Evolutionary conservation across 31 red algal genomes (phyloP).

Genomic region (Endocladia muricata): DNA sequence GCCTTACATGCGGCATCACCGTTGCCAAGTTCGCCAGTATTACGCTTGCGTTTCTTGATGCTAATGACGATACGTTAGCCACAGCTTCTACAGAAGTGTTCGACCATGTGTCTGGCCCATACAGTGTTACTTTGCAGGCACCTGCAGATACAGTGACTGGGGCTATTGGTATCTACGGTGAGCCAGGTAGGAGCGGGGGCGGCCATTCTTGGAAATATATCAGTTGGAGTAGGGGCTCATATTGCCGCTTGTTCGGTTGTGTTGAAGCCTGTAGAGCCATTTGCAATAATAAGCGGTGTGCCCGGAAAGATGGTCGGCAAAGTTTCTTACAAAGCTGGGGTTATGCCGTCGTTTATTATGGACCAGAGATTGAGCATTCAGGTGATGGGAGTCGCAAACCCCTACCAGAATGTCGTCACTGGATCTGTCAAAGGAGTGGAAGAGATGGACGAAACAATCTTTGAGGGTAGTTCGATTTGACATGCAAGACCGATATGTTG

Average conservation of each 20-base stretch:
- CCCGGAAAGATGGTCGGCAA: conserved; percentile 93
- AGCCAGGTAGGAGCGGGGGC: conserved; percentile 95
- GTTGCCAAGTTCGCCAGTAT: background rate
- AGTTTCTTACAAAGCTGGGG: conserved; percentile 51
- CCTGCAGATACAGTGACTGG: background rate
- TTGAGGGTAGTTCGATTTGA: conserved; percentile 42
- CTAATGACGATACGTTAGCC: background rate
- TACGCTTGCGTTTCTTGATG: conserved; percentile 1
- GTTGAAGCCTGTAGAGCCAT: conserved; percentile 87
- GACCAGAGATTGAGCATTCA: conserved; percentile 72
- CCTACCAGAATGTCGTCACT: conserved; percentile 61
- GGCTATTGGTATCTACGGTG: conserved; percentile 1
- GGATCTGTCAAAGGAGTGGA: conserved; percentile 48
- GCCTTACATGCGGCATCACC: too few relatives aligned
- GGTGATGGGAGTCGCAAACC: conserved; percentile 55
- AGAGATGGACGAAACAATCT: conserved; percentile 10
- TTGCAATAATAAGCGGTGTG: conserved; percentile 89
- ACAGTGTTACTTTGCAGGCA: background rate
- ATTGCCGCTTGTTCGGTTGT: conserved; percentile 85
- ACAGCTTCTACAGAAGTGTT: background rate
- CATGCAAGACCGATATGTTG: background rate
- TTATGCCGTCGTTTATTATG: conserved; percentile 75
- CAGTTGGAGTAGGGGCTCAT: conserved; percentile 81
- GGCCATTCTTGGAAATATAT: conserved; percentile 88
- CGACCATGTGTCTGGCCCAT: background rate